Base-by-base conservation (phyloP, 371 early-diverging fungal genomes). In the Haplosporangium sp. region DNA sequence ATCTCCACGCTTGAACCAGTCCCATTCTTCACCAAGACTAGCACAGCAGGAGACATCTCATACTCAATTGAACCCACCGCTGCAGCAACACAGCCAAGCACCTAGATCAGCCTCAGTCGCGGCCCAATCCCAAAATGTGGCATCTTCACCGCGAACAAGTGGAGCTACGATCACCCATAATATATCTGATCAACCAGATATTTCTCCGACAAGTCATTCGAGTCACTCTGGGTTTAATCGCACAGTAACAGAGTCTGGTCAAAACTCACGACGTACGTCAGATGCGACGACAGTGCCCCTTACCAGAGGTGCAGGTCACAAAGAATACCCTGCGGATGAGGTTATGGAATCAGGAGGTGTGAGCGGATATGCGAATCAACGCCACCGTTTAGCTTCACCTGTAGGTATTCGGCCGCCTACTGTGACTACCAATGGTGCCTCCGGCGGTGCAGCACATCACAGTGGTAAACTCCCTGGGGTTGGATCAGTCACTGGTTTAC, bases 261-360 rank as follows among this genome's bases (percentile, higher is more conserved):
- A 65, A 3, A 6, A 47, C 10, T 50, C 69, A 2, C 48, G 58
- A 42, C 69, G 66, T 42, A 50, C 61, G 20, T 69, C 73, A n/a
- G 74, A 78, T 13, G 17, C 60, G 6, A 15, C 61, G 9, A 56
- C 53, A n/a, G 35, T 52, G 15, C 17, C 48, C 3, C 65, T 35
- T 7, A 10, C 20, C 1, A 65, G 71, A 56, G 53, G 61, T 2
- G n/a, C 52, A 2, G 19, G 35, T 15, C 38, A 61, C 4, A 74
- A 69, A 68, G 81, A 81, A 3, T 71, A 66, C 34, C 59, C 81
- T 1, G 65, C 68, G 15, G 81, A 81, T 47, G 81, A 81, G 44
- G 72, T 81, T 4, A 72, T 81, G 72, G 81, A 81, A 40, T 79
- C 81, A 45, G 81, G 81, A 5, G 81, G 81, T 2, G 69, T 74